Base-by-base conservation (phyloP, 2,329 filamentous ascomycete species). In the Gliomastix tumulicola region DNA sequence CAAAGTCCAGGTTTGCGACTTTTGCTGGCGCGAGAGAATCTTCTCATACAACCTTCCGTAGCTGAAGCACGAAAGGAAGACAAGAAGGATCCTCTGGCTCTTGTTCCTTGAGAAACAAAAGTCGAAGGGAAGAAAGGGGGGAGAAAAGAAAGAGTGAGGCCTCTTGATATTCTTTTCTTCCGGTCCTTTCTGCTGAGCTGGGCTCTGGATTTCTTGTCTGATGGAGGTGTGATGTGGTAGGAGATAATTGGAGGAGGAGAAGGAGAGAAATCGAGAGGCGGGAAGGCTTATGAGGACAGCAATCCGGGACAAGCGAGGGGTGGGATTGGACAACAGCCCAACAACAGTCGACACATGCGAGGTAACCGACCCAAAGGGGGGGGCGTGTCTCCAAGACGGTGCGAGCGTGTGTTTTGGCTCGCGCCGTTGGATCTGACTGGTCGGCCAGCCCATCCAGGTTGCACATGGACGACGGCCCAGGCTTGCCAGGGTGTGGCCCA, bases 1-100 rank as follows among this genome's bases (percentile, higher is more conserved):
- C 89, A 92, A 94, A 96, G 87, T 96, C 89, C 89, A 96, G 89
- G 76, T 88, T 96, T 87, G 74, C 87, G 84, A 84, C 81, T 82
- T 84, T 80, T 81, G 54, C 63, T 65, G 66, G 69, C 71, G 79
- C 68, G 62, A 66, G 68, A 71, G 64, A 67, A 78, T 75, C 74
- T 79, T 82, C 82, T 86, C 78, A 63, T 62, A 57, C 62, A 65
- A 65, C 62, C 63, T 65, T 61, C 51, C 76, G 79, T 79, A 64
- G 63, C 70, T 62, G 56, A 66, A 62, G 64, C 48, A 63, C 75
- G 75, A 79, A 79, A 79, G 76, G 76, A 79, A 71, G 39, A 75
- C 67, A 79, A 79, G 74, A 79, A 79, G 65, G 65, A 66, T 71
- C 68, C 71, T 76, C 72, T 75, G 71, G 73, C 74, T 77, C 71